Evolutionary conservation across 306 rosid genomes (phyloP), one percentile per base, ranked within the genome.

Genomic region (Trifolium dubium): DNA sequence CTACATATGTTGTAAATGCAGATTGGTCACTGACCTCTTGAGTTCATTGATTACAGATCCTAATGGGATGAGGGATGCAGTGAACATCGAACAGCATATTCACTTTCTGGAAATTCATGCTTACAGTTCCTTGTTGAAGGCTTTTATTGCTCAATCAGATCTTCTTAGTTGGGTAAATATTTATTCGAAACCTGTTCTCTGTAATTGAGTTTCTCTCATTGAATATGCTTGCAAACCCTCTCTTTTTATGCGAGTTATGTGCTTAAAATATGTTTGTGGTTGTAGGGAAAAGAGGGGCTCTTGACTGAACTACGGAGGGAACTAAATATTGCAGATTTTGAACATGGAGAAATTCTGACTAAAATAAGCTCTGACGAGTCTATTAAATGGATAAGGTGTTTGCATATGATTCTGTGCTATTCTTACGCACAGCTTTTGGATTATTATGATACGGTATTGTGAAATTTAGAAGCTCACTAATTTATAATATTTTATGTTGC

Each of bases 241-340:
- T 31, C 64, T 11, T 71, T 46, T 39, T 34, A 17, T 66, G 14
- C n/a, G 58, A 29, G 41, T 67, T 50, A 50, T 40, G 39, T 35
- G 15, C 50, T 68, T 12, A 63, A 60, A 31, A 10, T 18, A 54
- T 66, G 18, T 69, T 49, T 56, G 56, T 77, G 50, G 53, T 59
- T 65, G 67, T 62, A 84, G 87, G 78, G 76, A 7, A 84, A 84
- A 77, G 87, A 80, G 60, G 85, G 19, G 49, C 80, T 84, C 61
- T 80, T 84, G 77, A 77, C 87, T 46, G 80, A 84, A 54, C 78
- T 84, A 51, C 83, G 87, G 66, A 84, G 64, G 81, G 87, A 81
- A 77, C 78, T 84, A 5, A 77, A 77, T 69, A 54, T 84, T 56
- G 61, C 87, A 9, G 85, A 84, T 73, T 12, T n/a, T 40, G 85